Base-by-base conservation (phyloP, 495 filamentous ascomycete species). In the Annulohypoxylon bovei region DNA sequence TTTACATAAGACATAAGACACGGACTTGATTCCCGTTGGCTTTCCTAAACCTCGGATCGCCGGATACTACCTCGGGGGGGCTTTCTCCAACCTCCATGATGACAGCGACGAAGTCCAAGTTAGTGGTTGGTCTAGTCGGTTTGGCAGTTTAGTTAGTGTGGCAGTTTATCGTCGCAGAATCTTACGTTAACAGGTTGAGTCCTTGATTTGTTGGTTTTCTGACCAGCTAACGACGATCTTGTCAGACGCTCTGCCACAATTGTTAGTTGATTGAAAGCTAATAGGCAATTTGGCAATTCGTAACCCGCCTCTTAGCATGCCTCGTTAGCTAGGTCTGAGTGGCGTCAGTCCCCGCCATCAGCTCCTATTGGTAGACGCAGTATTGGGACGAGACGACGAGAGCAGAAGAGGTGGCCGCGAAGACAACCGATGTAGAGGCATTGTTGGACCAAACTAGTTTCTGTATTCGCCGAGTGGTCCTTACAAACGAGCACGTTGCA, bases 211-310 rank as follows among this genome's bases (percentile, higher is more conserved):
- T 63, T 56, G 52, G 16, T 65, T 65, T 37, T 52, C 39, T 57
- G 37, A 68, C 64, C 65, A 53, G 74, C 35, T 57, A 56, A 56
- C 67, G 74, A 71, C 71, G 64, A 74, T 76, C 71, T 67, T 65
- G 68, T 74, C 65, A 74, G 67, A 71, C 61, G 32, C 53, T 49
- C 54, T 56, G 52, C 46, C 56, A 20, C 22, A 23, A 50, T 40
- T 52, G 35, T 20, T 27, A 18, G 52, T 62, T 65, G 39, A 63
- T 64, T 25, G 23, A 20, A 47, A 50, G 20, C 39, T 39, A 54
- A 25, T 16, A 56, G 50, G 50, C 58, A 68, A 50, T 49, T 25
- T 11, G 50, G 50, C 58, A 68, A 50, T 49, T 25, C 16, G 16
- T 30, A 44, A 14, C 40, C 32, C 16, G 44, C 27, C 55, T 61